A percentile compares a stretch with the other conserved stretches of the same genome.
Conservation (phyloP, 441 rosid genomes). For the Jatropha podagrica region DNA sequence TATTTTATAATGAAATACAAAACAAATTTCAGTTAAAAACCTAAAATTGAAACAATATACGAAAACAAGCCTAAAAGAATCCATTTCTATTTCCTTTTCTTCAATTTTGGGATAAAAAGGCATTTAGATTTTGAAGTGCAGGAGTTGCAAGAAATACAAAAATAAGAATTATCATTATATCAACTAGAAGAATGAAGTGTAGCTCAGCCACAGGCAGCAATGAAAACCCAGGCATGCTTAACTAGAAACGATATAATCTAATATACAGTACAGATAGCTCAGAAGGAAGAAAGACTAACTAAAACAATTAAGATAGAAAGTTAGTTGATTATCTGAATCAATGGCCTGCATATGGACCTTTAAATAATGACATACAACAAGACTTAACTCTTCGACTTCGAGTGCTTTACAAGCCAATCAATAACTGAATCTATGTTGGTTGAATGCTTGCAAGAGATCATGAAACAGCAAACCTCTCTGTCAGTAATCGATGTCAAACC, state of each 20-base stretch:
- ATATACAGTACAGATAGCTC: slow-evolving; percentile 33
- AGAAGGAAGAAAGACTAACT: slow-evolving; percentile 17
- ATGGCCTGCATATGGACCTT: slow-evolving; percentile 18
- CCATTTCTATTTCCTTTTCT: too few relatives aligned
- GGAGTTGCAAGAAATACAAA: too few relatives aligned
- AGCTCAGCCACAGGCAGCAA: background rate
- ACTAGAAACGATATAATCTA: slow-evolving; percentile 21
- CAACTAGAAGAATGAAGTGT: background rate
- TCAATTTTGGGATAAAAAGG: too few relatives aligned
- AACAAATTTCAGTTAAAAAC: too few relatives aligned
- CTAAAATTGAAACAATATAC: too few relatives aligned
- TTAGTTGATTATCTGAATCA: slow-evolving; percentile 11
- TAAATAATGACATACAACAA: slow-evolving; percentile 7
- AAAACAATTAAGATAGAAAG: slow-evolving; percentile 20
- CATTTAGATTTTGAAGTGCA: too few relatives aligned
- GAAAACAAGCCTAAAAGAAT: too few relatives aligned
- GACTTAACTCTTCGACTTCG: slow-evolving; percentile 54
- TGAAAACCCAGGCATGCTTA: background rate
- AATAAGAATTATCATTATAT: background rate
- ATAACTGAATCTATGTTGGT: slow-evolving; percentile 80
- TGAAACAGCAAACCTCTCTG: slow-evolving; percentile 88
- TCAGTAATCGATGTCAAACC: slow-evolving; percentile 68
- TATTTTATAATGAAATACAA: too few relatives aligned
- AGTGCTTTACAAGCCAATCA: slow-evolving; percentile 96
- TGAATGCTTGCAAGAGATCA: slow-evolving; percentile 96